Percentiles rank a stretch among this genome's conserved stretches.
Conservation (phyloP, 352 stramenopile species). For the Globisporangium spinosum region DNA sequence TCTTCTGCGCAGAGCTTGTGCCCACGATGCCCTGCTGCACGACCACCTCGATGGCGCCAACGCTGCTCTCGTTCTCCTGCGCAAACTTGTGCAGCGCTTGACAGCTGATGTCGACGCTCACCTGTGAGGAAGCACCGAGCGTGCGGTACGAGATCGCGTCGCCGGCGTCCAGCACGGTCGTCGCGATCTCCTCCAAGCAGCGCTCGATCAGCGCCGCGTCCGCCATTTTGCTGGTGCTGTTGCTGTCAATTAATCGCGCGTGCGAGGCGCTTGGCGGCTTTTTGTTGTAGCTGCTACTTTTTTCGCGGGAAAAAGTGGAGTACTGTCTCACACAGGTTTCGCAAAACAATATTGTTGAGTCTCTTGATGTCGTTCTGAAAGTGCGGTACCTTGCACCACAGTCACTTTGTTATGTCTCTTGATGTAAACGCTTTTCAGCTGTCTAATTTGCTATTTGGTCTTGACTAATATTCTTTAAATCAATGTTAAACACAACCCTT, state of each 20-base stretch:
- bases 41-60: slow-evolving; percentile 40
- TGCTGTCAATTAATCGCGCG: slow-evolving; percentile 4
- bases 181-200: slow-evolving; percentile 54
- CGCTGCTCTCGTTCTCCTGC: slow-evolving; percentile 26
- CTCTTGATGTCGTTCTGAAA: not conserved
- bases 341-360: not conserved
- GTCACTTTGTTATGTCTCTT: not conserved
- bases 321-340: not conserved
- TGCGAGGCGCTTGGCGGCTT: not conserved
- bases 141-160: slow-evolving; percentile 56
- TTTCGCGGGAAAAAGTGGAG: slow-evolving; percentile 12
- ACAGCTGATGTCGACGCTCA: slow-evolving; percentile 22
- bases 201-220: slow-evolving; percentile 23
- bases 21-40: slow-evolving; percentile 25
- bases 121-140: slow-evolving; percentile 35
- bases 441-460: not conserved
- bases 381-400: not conserved
- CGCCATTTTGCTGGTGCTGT: slow-evolving; percentile 2
- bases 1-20: not conserved
- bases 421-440: not conserved
- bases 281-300: not conserved
- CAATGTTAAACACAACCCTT: not conserved
- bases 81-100: slow-evolving; percentile 42
- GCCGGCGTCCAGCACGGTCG: slow-evolving; percentile 48
- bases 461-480: not conserved